Percentiles rank a stretch among this genome's conserved stretches.
These are phyloP conservation scores for Vigna radiata DNA, from an alignment of 306 rosid genomes.

Conservation along the genomic window DNA sequence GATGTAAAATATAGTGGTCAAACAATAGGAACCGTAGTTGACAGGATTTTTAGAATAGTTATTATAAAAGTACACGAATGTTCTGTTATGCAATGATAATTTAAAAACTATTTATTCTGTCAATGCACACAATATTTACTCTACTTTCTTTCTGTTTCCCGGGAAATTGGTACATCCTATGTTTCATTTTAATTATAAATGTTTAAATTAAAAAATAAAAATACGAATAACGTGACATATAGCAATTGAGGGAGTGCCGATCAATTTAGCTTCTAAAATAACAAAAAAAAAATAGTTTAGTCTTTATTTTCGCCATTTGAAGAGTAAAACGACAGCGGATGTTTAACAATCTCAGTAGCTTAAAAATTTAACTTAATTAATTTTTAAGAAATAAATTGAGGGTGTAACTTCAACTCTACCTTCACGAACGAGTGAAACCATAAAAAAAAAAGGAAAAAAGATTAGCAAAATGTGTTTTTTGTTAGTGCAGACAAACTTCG, in stretches of 20 bases:
- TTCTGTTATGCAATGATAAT: not conserved
- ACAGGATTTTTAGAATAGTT: not conserved
- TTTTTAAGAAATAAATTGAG: not conserved
- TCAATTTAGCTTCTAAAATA: too few relatives aligned
- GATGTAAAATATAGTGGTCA: not conserved
- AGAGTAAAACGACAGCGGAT: not conserved
- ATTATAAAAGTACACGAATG: not conserved
- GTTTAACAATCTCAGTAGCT: not conserved
- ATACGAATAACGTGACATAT: not conserved
- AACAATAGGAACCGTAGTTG: not conserved
- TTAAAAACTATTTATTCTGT: not conserved
- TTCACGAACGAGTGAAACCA: not conserved
- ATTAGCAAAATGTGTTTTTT: too few relatives aligned
- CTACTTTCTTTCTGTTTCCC: not conserved
- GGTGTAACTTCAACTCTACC: not conserved
- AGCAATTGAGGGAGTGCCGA: too few relatives aligned
- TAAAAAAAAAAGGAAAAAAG: too few relatives aligned
- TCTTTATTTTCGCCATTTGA: not conserved
- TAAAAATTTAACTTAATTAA: not conserved
- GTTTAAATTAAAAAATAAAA: not conserved
- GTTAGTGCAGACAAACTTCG: too few relatives aligned
- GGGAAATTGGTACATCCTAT: not conserved
- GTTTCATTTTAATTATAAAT: not conserved
- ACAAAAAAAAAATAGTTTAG: not conserved
- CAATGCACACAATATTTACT: not conserved